Evolutionary conservation across 1,284 basidiomycete species (phyloP), one percentile per base, ranked within the genome.

Genomic region (Peniophora sp.): DNA sequence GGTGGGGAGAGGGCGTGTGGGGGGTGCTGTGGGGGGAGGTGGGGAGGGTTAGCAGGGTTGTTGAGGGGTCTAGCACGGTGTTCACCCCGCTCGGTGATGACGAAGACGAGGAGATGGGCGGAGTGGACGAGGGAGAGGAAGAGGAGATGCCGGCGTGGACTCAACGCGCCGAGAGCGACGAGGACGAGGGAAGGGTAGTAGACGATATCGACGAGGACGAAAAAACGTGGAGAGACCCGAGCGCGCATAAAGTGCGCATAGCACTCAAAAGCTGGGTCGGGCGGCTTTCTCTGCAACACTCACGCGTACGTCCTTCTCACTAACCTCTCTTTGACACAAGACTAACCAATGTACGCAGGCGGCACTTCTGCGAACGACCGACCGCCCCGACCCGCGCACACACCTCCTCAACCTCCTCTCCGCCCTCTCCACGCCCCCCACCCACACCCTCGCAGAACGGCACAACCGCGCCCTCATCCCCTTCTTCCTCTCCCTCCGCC

Each of bases 391-490:
- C 58, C 64, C 73, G 0, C 68, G 70, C 43, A 83, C 82, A 34
- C 97, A 92, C 64, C 91, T 32, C n/a, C n/a, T n/a, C n/a, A n/a
- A n/a, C n/a, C n/a, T n/a, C n/a, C n/a, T n/a, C n/a, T n/a, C n/a
- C n/a, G n/a, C n/a, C n/a, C n/a, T n/a, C n/a, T n/a, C n/a, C n/a
- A n/a, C n/a, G n/a, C n/a, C n/a, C n/a, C n/a, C n/a, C n/a, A n/a
- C n/a, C n/a, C n/a, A n/a, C 0, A 72, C 77, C 0, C 65, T 96
- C 8, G 86, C 84, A 0, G 91, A 97, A 64, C 89, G 85, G 63
- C 85, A 96, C 65, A 92, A 88, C 51, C 84, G 90, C 27, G 76
- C 86, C 18, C 69, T 97, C 34, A 73, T 96, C 15, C 83, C 89
- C 0, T 76, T 88, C 48, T 94, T 96, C 68, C 73, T 97, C 12